Evolutionary conservation across 371 early-diverging fungal genomes (phyloP).

Genomic region (Mortierella sp.): DNA sequence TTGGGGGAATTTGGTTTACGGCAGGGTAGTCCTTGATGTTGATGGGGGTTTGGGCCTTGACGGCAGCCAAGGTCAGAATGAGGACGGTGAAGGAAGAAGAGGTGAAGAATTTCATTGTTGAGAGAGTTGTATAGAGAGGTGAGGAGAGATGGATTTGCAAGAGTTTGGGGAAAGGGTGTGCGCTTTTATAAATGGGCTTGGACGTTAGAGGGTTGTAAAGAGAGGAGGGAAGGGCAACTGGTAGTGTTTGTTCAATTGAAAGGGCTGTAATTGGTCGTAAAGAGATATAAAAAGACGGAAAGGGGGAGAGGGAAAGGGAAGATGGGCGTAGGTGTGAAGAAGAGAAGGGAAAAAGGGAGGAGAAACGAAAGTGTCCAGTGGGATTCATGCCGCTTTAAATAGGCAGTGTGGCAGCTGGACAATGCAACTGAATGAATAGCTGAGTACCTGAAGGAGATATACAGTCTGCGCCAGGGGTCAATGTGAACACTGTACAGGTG

Average conservation of each 20-base stretch:
- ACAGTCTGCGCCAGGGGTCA: no score
- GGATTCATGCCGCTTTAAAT: constrained; percentile 1
- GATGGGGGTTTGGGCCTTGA: constrained; percentile 35
- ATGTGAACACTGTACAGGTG: neutral
- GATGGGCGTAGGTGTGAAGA: neutral
- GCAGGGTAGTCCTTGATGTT: constrained; percentile 13
- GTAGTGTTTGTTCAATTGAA: neutral
- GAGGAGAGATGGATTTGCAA: neutral
- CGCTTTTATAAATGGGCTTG: neutral
- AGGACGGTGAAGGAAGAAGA: constrained; percentile 33
- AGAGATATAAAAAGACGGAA: neutral
- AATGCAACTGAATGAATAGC: no score
- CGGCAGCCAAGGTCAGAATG: constrained; percentile 25
- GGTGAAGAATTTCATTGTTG: constrained; percentile 23
- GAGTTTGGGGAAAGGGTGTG: neutral
- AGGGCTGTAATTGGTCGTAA: neutral
- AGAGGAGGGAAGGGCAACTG: constrained; percentile 12
- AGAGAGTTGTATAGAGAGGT: neutral
- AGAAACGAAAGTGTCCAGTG: neutral
- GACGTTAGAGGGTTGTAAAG: neutral
- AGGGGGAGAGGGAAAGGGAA: constrained; percentile 12
- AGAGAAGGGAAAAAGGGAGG: constrained; percentile 1
- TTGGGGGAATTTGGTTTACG: neutral
- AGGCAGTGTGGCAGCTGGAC: constrained; percentile 12
- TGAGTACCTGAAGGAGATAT: no score